Evolutionary conservation across 345 rosid species (phyloP).

Genomic region (Populus nigra): DNA sequence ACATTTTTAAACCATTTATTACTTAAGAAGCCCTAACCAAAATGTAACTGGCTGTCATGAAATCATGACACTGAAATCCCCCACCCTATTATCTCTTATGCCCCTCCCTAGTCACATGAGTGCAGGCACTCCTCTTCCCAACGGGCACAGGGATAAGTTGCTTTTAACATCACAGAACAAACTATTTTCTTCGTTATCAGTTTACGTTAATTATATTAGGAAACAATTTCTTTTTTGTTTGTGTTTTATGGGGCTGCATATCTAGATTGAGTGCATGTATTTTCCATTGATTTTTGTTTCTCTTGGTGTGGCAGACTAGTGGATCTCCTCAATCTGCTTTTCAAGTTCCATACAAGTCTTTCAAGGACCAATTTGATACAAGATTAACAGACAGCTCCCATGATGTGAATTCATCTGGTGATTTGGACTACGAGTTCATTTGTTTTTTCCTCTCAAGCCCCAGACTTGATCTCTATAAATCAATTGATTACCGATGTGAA

Average conservation of each 20-base stretch:
- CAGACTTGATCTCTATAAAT: constrained; percentile 77
- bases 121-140: too few species aligned
- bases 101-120: too few species aligned
- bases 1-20: too few species aligned
- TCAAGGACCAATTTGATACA: constrained; percentile 46
- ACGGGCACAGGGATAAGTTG: too few species aligned
- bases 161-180: too few species aligned
- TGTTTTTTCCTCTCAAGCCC: constrained; percentile 85
- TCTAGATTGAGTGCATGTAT: background rate
- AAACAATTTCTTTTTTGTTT: too few species aligned
- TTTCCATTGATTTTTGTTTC: constrained; percentile 4
- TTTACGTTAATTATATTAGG: too few species aligned
- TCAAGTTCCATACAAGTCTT: constrained; percentile 71
- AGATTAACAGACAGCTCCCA: constrained; percentile 27
- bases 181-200: too few species aligned
- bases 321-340: constrained; percentile 90
- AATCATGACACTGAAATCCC: too few species aligned
- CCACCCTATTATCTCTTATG: too few species aligned
- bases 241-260: background rate
- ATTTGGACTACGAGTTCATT: constrained; percentile 75
- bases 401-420: constrained; percentile 34
- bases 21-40: too few species aligned
- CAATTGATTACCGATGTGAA: constrained; percentile 84
- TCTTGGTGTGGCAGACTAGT: constrained; percentile 62
- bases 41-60: too few species aligned